phyloP scores from a whole-genome alignment of 202 grass and related monocot genomes.

The Hordeum pubiflorum region DNA sequence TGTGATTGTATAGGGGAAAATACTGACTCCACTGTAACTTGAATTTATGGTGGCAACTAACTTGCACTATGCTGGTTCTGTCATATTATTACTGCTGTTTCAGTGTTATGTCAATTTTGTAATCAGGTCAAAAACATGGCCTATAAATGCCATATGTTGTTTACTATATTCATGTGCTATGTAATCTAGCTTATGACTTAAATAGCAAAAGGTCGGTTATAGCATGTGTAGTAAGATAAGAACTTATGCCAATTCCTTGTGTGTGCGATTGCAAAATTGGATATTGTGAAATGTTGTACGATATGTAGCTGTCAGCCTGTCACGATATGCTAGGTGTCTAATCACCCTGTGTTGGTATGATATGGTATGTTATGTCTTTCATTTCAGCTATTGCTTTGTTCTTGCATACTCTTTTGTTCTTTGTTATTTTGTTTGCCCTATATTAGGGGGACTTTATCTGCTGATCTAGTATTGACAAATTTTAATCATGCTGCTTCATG shows the following conservation, averaged over 20 bases:
- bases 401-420: constrained; percentile 16
- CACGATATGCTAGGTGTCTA: neutral
- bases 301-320: neutral
- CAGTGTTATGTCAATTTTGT: neutral
- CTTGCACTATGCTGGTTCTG: neutral
- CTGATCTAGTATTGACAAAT: constrained; percentile 30
- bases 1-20: neutral
- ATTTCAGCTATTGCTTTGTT: constrained; percentile 15
- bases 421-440: constrained; percentile 13
- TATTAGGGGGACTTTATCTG: constrained; percentile 22
- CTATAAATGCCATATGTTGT: neutral
- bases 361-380: neutral
- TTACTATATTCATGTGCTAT: neutral
- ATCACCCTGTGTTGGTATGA: neutral
- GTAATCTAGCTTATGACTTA: neutral
- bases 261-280: neutral
- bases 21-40: neutral
- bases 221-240: neutral
- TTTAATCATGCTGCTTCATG: constrained; percentile 21
- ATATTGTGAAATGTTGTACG: neutral
- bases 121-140: neutral
- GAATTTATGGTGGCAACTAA: neutral
- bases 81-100: neutral
- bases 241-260: neutral
- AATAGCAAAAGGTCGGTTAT: neutral